phyloP scores from a whole-genome alignment of 352 stramenopile species.

The Phytophthora fragariae region DNA sequence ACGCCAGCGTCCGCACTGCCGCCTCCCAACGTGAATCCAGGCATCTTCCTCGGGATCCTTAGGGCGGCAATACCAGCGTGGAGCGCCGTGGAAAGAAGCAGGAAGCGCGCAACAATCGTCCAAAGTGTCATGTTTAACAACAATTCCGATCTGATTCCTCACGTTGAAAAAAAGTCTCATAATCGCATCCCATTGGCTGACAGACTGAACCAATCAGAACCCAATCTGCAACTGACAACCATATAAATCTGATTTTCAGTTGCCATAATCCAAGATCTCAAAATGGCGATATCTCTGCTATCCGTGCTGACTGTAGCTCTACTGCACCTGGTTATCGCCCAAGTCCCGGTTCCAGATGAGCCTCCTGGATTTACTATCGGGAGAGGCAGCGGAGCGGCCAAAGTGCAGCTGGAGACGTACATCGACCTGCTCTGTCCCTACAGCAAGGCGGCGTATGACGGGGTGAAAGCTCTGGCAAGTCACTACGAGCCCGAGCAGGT shows the following conservation, averaged over 20 bases:
- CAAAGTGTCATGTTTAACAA: conserved; percentile 10
- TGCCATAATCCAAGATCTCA: conserved; percentile 23
- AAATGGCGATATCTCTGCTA: conserved; percentile 29
- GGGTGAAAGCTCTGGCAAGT: conserved; percentile 65
- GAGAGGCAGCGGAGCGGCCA: conserved; percentile 46
- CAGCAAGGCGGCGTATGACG: conserved; percentile 68
- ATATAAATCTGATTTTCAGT: conserved; percentile 2
- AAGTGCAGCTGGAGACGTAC: conserved; percentile 83
- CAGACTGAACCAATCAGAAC: conserved; percentile 13
- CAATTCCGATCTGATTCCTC: conserved; percentile 8
- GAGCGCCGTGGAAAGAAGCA: conserved; percentile 28
- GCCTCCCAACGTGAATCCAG: conserved; percentile 68
- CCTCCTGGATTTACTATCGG: conserved; percentile 76
- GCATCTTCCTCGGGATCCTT: conserved; percentile 64
- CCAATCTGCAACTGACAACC: neutral
- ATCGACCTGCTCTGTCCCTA: conserved; percentile 80
- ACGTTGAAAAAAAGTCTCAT: neutral
- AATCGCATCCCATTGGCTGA: neutral
- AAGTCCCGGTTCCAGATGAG: conserved; percentile 66
- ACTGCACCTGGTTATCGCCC: conserved; percentile 32
- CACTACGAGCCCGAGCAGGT: conserved; percentile 68
- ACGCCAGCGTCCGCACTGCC: conserved; percentile 64
- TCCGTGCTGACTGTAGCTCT: conserved; percentile 10
- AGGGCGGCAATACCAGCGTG: conserved; percentile 19
- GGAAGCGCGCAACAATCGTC: conserved; percentile 13